phyloP scores from a whole-genome alignment of 1,139 yeast species.

The Protomyces macrosporus region DNA sequence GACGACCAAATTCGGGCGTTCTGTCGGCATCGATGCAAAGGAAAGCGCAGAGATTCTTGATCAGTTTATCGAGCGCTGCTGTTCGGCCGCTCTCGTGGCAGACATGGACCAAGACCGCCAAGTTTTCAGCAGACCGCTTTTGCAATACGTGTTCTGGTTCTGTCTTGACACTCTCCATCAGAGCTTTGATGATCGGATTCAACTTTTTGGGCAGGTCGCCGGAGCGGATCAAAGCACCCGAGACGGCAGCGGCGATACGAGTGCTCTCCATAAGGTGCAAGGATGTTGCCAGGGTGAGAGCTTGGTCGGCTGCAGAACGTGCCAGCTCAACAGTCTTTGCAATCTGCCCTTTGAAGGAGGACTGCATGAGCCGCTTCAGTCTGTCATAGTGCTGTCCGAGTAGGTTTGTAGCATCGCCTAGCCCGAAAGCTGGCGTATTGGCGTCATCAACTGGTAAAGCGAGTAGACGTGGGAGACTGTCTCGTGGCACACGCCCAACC shows the following conservation, averaged over 20 bases:
- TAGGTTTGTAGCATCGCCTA: constrained; percentile 70
- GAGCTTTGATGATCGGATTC: constrained; percentile 79
- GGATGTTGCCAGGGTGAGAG: constrained; percentile 64
- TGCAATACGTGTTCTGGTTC: constrained; percentile 69
- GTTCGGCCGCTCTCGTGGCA: constrained; percentile 55
- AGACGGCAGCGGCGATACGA: constrained; percentile 66
- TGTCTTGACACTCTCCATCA: constrained; percentile 87
- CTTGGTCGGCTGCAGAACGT: constrained; percentile 56
- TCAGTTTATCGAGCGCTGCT: constrained; percentile 79
- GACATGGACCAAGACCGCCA: constrained; percentile 57
- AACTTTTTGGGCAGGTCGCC: constrained; percentile 68
- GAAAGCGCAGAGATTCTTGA: constrained; percentile 86
- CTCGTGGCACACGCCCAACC: constrained; percentile 66
- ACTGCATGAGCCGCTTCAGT: constrained; percentile 57
- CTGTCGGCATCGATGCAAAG: constrained; percentile 92
- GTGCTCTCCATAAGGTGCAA: constrained; percentile 53
- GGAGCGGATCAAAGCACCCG: constrained; percentile 64
- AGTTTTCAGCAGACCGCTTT: constrained; percentile 61
- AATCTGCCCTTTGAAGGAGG: constrained; percentile 66
- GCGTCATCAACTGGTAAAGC: constrained; percentile 89
- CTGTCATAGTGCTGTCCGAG: constrained; percentile 62
- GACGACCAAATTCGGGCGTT: constrained; percentile 84
- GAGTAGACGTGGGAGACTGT: constrained; percentile 76
- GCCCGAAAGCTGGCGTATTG: constrained; percentile 85
- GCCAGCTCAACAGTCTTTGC: constrained; percentile 76